These are phyloP conservation scores for Penicillium expansum DNA, from an alignment of 2,329 filamentous ascomycete genomes.

Conservation along the genomic window DNA sequence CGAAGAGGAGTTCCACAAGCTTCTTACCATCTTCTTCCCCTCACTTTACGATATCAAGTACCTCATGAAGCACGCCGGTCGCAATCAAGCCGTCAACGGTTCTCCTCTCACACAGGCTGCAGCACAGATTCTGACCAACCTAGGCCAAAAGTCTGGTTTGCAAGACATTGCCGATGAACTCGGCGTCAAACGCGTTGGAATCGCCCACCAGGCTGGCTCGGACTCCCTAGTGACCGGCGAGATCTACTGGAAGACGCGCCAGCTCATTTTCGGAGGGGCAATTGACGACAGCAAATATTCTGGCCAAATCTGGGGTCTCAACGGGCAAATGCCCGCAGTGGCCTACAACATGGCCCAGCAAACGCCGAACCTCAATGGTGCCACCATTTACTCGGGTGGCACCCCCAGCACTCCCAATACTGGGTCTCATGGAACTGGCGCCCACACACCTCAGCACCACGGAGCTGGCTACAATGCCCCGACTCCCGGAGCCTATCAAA, in stretches of 20 bases:
- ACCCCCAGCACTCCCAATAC: conserved; percentile 68
- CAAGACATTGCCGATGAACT: conserved; percentile 93
- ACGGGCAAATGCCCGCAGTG: conserved; percentile 63
- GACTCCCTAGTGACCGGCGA: conserved; percentile 90
- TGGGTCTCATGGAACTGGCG: conserved; percentile 50
- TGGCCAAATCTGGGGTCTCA: conserved; percentile 91
- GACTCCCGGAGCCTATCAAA: conserved; percentile 74
- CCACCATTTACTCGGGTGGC: conserved; percentile 50
- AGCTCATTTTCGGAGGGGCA: conserved; percentile 79
- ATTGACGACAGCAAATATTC: conserved; percentile 75
- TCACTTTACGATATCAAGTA: conserved; percentile 95
- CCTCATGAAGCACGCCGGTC: conserved; percentile 84
- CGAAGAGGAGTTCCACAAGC: conserved; percentile 81
- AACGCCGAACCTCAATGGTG: conserved; percentile 56
- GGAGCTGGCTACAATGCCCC: conserved; percentile 58
- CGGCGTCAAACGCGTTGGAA: conserved; percentile 82
- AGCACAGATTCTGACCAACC: conserved; percentile 73
- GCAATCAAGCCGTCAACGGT: conserved; percentile 62
- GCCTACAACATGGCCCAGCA: conserved; percentile 47
- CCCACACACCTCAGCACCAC: conserved; percentile 51
- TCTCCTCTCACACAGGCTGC: conserved; percentile 64
- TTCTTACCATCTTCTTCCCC: conserved; percentile 91
- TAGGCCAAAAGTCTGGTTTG: conserved; percentile 86
- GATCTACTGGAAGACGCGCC: conserved; percentile 90
- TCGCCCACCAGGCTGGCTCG: conserved; percentile 87